phyloP scores from a whole-genome alignment of 2,329 filamentous ascomycete genomes.

The Penicillium sp. region DNA sequence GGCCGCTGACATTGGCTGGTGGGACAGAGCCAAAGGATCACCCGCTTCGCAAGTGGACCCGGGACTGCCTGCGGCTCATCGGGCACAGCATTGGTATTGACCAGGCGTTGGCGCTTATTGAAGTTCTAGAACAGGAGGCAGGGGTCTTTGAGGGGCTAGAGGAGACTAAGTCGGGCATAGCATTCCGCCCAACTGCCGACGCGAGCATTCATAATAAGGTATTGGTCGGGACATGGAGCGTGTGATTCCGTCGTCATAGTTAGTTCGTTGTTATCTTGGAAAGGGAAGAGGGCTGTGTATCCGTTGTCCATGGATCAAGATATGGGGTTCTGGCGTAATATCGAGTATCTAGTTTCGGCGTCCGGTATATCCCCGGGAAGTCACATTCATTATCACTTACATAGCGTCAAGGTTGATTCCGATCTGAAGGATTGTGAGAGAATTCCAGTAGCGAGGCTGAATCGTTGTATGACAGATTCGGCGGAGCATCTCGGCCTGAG shows the following conservation, averaged over 20 bases:
- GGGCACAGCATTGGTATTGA: conserved; percentile 44
- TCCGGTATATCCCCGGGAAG: not conserved
- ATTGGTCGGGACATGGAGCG: conserved; percentile 22
- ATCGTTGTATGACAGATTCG: not conserved
- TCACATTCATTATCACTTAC: not conserved
- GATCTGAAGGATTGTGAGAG: not conserved
- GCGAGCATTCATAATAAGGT: conserved; percentile 21
- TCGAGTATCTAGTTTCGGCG: not conserved
- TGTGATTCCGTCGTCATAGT: not conserved
- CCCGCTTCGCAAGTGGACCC: conserved; percentile 38
- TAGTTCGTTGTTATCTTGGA: not conserved
- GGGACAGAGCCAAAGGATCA: conserved; percentile 35
- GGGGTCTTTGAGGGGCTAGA: conserved; percentile 30
- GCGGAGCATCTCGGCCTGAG: not conserved
- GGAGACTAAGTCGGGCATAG: conserved; percentile 27
- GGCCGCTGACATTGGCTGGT: conserved; percentile 44
- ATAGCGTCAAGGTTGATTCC: not conserved
- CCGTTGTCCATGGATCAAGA: not conserved
- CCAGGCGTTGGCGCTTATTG: conserved; percentile 42
- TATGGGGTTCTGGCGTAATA: not conserved
- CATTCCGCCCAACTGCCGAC: conserved; percentile 15
- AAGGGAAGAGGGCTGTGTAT: not conserved
- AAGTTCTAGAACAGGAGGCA: conserved; percentile 36
- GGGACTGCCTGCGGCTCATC: conserved; percentile 38
- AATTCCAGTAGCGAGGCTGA: not conserved